Evolutionary conservation across 2,329 filamentous ascomycete genomes (phyloP).

Genomic region (Xylaria arbuscula): DNA sequence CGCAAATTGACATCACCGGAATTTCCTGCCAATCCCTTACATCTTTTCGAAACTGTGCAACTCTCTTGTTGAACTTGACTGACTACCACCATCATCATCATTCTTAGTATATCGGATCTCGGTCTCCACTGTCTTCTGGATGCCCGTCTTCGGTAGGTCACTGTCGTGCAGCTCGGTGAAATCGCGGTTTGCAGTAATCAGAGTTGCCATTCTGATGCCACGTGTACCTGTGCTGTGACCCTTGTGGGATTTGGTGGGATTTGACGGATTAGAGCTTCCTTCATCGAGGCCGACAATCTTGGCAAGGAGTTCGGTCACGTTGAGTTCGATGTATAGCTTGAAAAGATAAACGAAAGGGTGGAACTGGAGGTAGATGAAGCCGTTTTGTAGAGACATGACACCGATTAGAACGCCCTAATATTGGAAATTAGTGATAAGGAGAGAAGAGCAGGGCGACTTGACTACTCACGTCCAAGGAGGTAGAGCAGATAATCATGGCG

Average conservation of each 20-base stretch:
- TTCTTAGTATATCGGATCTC: constrained; percentile 1
- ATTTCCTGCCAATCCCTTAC: not conserved
- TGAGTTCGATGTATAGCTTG: constrained; percentile 64
- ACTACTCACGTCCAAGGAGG: constrained; percentile 56
- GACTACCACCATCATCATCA: not conserved
- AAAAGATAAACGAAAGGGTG: constrained; percentile 56
- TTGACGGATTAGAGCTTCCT: not conserved
- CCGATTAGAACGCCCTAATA: constrained; percentile 53
- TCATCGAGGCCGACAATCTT: constrained; percentile 48
- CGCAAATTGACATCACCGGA: too few relatives aligned
- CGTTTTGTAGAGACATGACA: constrained; percentile 59
- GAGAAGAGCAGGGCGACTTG: not conserved
- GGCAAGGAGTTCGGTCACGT: constrained; percentile 62
- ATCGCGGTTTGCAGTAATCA: constrained; percentile 4
- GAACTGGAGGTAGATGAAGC: constrained; percentile 62
- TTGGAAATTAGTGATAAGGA: not conserved
- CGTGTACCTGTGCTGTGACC: not conserved
- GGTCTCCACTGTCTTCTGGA: constrained; percentile 11
- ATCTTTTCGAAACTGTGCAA: not conserved
- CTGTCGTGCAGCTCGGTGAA: constrained; percentile 1
- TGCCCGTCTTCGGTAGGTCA: not conserved
- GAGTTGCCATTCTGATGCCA: constrained; percentile 13
- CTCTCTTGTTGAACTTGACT: not conserved
- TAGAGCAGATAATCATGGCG: constrained; percentile 56
- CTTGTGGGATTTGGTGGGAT: not conserved